Percentiles rank a stretch among this genome's conserved stretches.
Conservation (phyloP, 1,284 basidiomycete species). For the Inonotus obliquus region DNA sequence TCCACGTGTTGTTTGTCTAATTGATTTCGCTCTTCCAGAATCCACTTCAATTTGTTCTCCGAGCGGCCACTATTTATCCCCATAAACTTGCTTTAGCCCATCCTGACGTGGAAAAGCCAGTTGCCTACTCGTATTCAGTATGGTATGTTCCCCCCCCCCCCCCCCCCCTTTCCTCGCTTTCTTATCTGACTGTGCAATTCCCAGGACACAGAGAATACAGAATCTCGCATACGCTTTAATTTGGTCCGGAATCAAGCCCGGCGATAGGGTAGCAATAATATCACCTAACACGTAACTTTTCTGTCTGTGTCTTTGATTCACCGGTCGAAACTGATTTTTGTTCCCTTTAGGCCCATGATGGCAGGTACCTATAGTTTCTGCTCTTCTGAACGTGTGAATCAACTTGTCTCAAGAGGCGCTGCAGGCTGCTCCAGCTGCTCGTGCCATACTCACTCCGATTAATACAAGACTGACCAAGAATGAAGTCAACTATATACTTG, state of each 20-base stretch:
- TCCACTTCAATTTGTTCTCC: conserved; percentile 67
- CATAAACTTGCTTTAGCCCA: conserved; percentile 71
- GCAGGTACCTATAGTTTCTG: conserved; percentile 43
- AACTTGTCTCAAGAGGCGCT: conserved; percentile 55
- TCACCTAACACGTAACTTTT: conserved; percentile 68
- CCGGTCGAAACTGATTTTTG: conserved; percentile 12
- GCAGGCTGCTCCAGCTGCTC: conserved; percentile 72
- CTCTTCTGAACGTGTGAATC: background rate
- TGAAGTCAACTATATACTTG: conserved; percentile 79
- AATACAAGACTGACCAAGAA: conserved; percentile 75
- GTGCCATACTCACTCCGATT: conserved; percentile 70
- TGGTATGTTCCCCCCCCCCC: conserved; percentile 58
- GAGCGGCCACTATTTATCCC: conserved; percentile 73
- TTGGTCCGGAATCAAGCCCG: conserved; percentile 61
- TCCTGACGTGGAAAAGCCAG: conserved; percentile 58
- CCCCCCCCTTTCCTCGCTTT: conserved; percentile 9
- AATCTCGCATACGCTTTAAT: conserved; percentile 79
- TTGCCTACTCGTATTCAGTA: conserved; percentile 63
- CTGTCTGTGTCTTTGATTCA: background rate
- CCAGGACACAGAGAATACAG: conserved; percentile 75
- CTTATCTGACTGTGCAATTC: background rate
- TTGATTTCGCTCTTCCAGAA: conserved; percentile 40
- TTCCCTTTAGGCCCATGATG: conserved; percentile 60
- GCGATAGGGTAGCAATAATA: conserved; percentile 74
- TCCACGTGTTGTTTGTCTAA: background rate